Conservation (phyloP, 108 stramenopile genomes). For the Cyclotella choctawhatcheeana region DNA sequence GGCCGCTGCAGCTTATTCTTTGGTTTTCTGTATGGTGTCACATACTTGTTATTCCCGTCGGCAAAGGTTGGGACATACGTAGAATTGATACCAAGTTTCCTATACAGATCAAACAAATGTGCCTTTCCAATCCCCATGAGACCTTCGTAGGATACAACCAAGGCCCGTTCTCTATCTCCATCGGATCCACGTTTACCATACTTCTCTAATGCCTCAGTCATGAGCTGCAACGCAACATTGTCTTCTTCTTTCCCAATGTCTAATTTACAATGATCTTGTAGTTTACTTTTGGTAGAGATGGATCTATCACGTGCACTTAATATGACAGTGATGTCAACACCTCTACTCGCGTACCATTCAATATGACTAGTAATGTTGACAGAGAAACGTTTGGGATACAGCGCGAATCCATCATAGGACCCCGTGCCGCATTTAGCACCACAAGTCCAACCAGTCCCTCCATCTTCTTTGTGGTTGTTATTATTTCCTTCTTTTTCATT, state of each 20-base stretch:
- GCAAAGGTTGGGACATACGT: slow-evolving; percentile 35
- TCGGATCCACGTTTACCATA: slow-evolving; percentile 26
- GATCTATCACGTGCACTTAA: slow-evolving; percentile 33
- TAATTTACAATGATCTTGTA: slow-evolving; percentile 17
- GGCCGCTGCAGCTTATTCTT: background rate
- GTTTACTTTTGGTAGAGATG: slow-evolving; percentile 25
- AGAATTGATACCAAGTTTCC: slow-evolving; percentile 39
- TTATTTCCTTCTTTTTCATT: slow-evolving; percentile 4
- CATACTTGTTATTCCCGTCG: slow-evolving; percentile 39
- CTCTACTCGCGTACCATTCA: slow-evolving; percentile 31
- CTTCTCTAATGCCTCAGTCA: slow-evolving; percentile 28
- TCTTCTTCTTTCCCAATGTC: slow-evolving; percentile 19
- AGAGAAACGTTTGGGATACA: slow-evolving; percentile 52
- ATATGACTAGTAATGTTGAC: slow-evolving; percentile 50
- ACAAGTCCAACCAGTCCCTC: slow-evolving; percentile 15
- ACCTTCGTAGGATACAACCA: slow-evolving; percentile 50
- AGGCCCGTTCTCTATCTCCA: slow-evolving; percentile 23
- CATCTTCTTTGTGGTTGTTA: slow-evolving; percentile 15
- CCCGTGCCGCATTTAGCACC: slow-evolving; percentile 41
- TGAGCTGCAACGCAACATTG: slow-evolving; percentile 20
- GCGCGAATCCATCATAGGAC: slow-evolving; percentile 13
- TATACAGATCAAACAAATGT: slow-evolving; percentile 43
- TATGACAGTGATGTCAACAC: slow-evolving; percentile 33
- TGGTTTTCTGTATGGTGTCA: slow-evolving; percentile 8
- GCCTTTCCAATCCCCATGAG: slow-evolving; percentile 32